phyloP scores from a whole-genome alignment of 805 yeast species.

The Phaffomyces antillensis region DNA sequence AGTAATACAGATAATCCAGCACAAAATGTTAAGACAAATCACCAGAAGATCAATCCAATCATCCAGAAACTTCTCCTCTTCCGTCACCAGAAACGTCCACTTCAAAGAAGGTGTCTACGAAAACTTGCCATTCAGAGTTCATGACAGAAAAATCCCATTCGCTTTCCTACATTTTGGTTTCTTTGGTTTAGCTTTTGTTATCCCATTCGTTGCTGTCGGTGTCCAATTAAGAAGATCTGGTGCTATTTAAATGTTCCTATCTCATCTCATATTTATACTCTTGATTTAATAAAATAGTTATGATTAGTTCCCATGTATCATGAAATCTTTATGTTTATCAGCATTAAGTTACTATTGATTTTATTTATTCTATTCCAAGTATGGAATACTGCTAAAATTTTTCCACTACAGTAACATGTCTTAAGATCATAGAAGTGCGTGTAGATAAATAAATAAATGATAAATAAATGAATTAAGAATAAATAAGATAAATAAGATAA shows the following conservation, averaged over 20 bases:
- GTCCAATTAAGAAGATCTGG: constrained; percentile 90
- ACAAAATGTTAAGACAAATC: background rate
- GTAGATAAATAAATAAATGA: constrained; percentile 3
- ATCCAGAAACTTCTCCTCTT: constrained; percentile 45
- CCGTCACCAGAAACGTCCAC: constrained; percentile 43
- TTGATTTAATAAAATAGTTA: background rate
- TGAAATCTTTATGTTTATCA: too few species aligned
- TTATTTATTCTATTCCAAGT: too few species aligned
- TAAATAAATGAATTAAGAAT: constrained; percentile 1
- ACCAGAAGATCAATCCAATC: constrained; percentile 24
- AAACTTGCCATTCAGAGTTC: constrained; percentile 91
- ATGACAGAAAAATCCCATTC: constrained; percentile 87
- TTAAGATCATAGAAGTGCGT: too few species aligned
- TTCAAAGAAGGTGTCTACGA: constrained; percentile 80
- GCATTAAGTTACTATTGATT: too few species aligned
- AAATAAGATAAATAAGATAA: too few species aligned
- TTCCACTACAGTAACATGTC: too few species aligned
- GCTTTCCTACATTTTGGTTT: constrained; percentile 76
- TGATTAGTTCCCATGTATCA: too few species aligned
- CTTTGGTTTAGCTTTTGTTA: constrained; percentile 60
- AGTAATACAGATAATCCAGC: constrained; percentile 1
- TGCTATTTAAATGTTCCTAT: constrained; percentile 26
- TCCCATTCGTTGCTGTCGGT: constrained; percentile 73
- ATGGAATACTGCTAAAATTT: too few species aligned
- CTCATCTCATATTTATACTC: constrained; percentile 1